These are phyloP conservation scores for Fraxinus anomala DNA, from an alignment of 257 asterid species.

Conservation along the genomic window DNA sequence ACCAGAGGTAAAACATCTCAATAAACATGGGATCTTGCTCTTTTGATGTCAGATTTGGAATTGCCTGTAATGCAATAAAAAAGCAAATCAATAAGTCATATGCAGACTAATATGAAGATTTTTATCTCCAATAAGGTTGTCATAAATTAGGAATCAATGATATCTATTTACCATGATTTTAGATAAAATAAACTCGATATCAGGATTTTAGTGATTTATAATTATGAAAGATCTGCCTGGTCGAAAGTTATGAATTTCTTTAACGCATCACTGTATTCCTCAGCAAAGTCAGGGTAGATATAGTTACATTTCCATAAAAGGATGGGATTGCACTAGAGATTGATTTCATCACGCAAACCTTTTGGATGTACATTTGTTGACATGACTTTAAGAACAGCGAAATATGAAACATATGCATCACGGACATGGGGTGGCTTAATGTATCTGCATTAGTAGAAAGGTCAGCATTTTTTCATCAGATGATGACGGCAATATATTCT, in stretches of 20 bases:
- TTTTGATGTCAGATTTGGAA: constrained; percentile 7
- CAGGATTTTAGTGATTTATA: constrained; percentile 11
- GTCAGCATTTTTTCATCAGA: neutral
- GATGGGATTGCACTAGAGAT: neutral
- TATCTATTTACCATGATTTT: constrained; percentile 11
- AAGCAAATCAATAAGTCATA: neutral
- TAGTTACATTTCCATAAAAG: constrained; percentile 17
- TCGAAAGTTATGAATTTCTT: constrained; percentile 2
- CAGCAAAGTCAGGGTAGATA: neutral
- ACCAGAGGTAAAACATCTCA: constrained; percentile 70
- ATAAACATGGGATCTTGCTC: constrained; percentile 8
- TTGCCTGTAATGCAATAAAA: constrained; percentile 4
- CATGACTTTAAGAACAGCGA: constrained; percentile 17
- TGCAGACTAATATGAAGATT: constrained; percentile 2
- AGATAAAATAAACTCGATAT: constrained; percentile 14
- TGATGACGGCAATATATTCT: neutral
- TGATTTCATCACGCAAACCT: neutral
- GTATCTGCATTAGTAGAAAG: neutral
- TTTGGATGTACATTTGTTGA: constrained; percentile 12
- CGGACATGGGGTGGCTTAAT: constrained; percentile 7
- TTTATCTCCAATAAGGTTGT: constrained; percentile 14
- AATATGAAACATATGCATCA: constrained; percentile 15
- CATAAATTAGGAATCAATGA: constrained; percentile 13
- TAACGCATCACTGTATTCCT: neutral
- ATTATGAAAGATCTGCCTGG: constrained; percentile 10